A percentile compares a stretch with the other conserved stretches of the same genome.
Evolutionary conservation across 768 basidiomycete genomes (phyloP).

Genomic region (Suillus brevipes): DNA sequence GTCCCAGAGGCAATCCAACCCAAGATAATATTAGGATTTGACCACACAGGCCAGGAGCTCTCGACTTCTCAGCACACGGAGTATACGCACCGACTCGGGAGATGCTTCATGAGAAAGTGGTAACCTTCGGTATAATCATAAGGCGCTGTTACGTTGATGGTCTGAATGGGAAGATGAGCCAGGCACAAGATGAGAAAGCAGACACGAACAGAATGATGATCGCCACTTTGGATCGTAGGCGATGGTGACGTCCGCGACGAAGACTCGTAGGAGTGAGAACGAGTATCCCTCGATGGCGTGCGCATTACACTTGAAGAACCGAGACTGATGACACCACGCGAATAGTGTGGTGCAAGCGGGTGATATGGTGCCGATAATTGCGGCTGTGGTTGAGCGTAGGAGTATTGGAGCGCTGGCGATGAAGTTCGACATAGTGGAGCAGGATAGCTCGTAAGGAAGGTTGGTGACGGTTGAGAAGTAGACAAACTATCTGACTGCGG

Average conservation of each 20-base stretch:
- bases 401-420: slow-evolving; percentile 42
- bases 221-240: slow-evolving; percentile 40
- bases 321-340: slow-evolving; percentile 47
- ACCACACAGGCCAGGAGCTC: slow-evolving; percentile 45
- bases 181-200: slow-evolving; percentile 15
- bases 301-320: slow-evolving; percentile 36
- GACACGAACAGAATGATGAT: slow-evolving; percentile 30
- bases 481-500: slow-evolving; percentile 33
- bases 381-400: slow-evolving; percentile 27
- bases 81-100: slow-evolving; percentile 73
- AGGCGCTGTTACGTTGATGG: slow-evolving; percentile 62
- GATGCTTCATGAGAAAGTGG: slow-evolving; percentile 93
- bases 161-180: slow-evolving; percentile 55
- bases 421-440: slow-evolving; percentile 33
- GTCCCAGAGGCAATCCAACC: slow-evolving; percentile 34
- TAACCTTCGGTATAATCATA: slow-evolving; percentile 98
- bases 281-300: slow-evolving; percentile 27
- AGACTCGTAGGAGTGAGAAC: slow-evolving; percentile 26
- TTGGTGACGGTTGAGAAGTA: slow-evolving; percentile 28
- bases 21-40: slow-evolving; percentile 36
- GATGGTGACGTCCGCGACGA: slow-evolving; percentile 42
- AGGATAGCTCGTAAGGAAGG: slow-evolving; percentile 31
- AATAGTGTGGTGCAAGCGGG: slow-evolving; percentile 43
- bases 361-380: slow-evolving; percentile 27
- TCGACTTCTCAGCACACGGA: slow-evolving; percentile 33